A percentile compares a stretch with the other conserved stretches of the same genome.
These are phyloP conservation scores for Globisporangium orthogonon DNA, from an alignment of 352 stramenopile species.

Conservation along the genomic window DNA sequence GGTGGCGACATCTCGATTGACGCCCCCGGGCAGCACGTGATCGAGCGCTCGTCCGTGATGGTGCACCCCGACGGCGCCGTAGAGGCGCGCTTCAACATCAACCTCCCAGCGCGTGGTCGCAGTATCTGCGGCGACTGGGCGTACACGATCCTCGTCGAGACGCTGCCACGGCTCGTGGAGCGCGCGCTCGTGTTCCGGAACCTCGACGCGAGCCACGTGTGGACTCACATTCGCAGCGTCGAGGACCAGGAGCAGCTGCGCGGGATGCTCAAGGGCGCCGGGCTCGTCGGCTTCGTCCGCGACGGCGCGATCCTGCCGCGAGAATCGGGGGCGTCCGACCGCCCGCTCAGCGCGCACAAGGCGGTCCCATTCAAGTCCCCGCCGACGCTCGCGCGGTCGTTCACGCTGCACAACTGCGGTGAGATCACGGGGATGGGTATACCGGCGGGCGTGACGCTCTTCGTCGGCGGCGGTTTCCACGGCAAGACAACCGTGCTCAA, in stretches of 20 bases:
- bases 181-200: conserved; percentile 70
- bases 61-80: conserved; percentile 77
- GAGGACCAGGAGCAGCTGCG: conserved; percentile 92
- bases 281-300: conserved; percentile 90
- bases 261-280: conserved; percentile 62
- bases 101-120: conserved; percentile 90
- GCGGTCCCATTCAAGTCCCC: conserved; percentile 86
- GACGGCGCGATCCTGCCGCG: conserved; percentile 92
- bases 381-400: conserved; percentile 64
- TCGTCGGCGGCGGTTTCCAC: conserved; percentile 97
- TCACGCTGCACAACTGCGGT: conserved; percentile 85
- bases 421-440: conserved; percentile 92
- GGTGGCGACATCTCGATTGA: conserved; percentile 95
- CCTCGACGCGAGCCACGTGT: conserved; percentile 62
- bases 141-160: conserved; percentile 88
- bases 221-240: conserved; percentile 85
- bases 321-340: conserved; percentile 56
- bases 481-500: conserved; percentile 96
- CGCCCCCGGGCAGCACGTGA: conserved; percentile 89
- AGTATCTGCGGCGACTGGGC: conserved; percentile 92
- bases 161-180: conserved; percentile 82
- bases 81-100: conserved; percentile 93
- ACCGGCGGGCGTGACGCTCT: conserved; percentile 90
- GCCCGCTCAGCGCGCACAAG: conserved; percentile 29
- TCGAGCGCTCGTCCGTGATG: conserved; percentile 89